Base-by-base conservation (phyloP, 768 basidiomycete species). In the Boletus reticuloceps region DNA sequence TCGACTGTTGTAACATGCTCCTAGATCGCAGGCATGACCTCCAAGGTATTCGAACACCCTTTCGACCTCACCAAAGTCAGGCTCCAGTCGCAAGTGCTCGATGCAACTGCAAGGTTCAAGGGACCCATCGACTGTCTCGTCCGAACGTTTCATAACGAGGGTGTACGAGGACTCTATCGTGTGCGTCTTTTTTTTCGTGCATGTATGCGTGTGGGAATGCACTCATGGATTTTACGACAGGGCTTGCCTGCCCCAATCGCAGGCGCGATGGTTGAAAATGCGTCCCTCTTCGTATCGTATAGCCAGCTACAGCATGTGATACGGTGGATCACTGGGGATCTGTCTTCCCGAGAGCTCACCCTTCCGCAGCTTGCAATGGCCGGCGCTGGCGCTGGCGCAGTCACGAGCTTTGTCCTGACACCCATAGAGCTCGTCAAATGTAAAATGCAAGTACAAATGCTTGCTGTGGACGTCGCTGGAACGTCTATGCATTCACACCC, bases 391-490 rank as follows among this genome's bases (percentile, higher is more conserved):
- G 94, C 95, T 2, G 96, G 96, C 5, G 79, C 86, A 14, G 74
- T 86, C 11, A 88, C 94, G 16, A 94, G 92, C 63, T 94, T 95
- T 70, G 79, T 94, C 49, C 74, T 98, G 29, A 97, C 94, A 0
- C 95, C 95, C 2, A 87, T 98, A 53, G 95, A 97, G 64, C 86
- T 97, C 47, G 83, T 98, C 55, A 97, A 98, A 73, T 97, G 94
- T 76, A 92, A 93, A 71, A 96, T 98, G 94, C 95, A 97, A 70
- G 95, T 97, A 3, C 94, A 96, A 67, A 88, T 92, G 82, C 83
- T 96, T 20, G 73, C 79, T 19, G 55, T 71, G 2, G 54, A 43
- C 22, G 37, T 25, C 3, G 53, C 73, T 9, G 53, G 55, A 29
- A 39, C 59, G 9, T 53, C 67, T 12, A n/a, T 61, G 1, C 53